A percentile compares a stretch with the other conserved stretches of the same genome.
phyloP scores from a whole-genome alignment of 345 rosid species.

The Aquilaria malaccensis region DNA sequence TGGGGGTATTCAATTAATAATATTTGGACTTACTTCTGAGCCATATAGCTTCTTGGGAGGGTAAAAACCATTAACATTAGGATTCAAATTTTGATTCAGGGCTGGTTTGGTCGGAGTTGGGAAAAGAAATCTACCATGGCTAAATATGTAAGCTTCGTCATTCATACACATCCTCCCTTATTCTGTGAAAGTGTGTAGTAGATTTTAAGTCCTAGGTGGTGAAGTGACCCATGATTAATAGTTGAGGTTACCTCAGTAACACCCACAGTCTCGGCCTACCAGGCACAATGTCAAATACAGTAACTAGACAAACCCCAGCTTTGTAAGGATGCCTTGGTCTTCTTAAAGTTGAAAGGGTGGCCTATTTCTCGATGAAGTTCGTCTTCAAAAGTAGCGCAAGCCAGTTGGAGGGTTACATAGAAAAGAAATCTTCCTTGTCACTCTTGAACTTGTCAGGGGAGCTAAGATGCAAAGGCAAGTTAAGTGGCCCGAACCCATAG shows the following conservation, averaged over 20 bases:
- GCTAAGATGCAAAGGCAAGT: constrained; percentile 31
- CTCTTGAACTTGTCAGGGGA: constrained; percentile 55
- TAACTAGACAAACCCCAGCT: constrained; percentile 22
- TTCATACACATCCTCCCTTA: constrained; percentile 27
- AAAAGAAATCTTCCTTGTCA: constrained; percentile 39
- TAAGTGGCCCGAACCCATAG: constrained; percentile 19
- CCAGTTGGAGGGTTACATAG: constrained; percentile 30
- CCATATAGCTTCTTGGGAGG: constrained; percentile 44
- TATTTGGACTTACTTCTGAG: constrained; percentile 30
- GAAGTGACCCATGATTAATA: constrained; percentile 18
- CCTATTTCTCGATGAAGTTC: constrained; percentile 17
- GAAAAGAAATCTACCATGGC: constrained; percentile 21
- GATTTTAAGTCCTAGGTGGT: constrained; percentile 40
- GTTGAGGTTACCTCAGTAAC: constrained; percentile 24
- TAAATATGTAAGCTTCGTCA: constrained; percentile 14
- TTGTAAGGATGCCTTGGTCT: constrained; percentile 33
- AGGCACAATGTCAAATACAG: constrained; percentile 40
- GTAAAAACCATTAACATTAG: constrained; percentile 14
- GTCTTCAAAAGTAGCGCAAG: constrained; percentile 27
- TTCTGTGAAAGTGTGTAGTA: constrained; percentile 41
- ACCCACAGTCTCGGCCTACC: constrained; percentile 26
- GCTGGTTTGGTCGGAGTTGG: constrained; percentile 12
- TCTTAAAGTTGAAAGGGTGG: constrained; percentile 6
- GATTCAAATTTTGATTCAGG: constrained; percentile 10
- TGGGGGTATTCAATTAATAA: not conserved